Evolutionary conservation across 345 rosid genomes (phyloP).

Genomic region (Passiflora organensis): DNA sequence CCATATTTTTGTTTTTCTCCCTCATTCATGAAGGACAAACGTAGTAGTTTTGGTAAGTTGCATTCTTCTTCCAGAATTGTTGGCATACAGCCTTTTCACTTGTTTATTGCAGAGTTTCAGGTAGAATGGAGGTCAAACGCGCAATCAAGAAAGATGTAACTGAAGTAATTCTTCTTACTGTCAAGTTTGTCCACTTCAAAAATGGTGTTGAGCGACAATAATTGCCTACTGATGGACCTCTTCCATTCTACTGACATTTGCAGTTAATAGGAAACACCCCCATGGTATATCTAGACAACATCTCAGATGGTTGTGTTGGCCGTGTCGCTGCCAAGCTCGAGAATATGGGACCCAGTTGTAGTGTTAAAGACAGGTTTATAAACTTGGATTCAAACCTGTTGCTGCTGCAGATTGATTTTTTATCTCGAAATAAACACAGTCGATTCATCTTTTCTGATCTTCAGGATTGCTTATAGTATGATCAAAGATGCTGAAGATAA

Average conservation of each 20-base stretch:
- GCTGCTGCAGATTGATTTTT: not conserved
- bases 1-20: no score
- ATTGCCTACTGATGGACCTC: not conserved
- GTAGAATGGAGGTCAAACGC: slow-evolving; percentile 10
- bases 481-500: slow-evolving; percentile 81
- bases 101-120: not conserved
- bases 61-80: not conserved
- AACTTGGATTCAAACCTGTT: not conserved
- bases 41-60: not conserved
- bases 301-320: slow-evolving; percentile 68
- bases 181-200: not conserved
- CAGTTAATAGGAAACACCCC: slow-evolving; percentile 89
- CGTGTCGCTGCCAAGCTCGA: slow-evolving; percentile 85
- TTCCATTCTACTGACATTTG: not conserved
- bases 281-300: slow-evolving; percentile 64
- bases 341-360: slow-evolving; percentile 71
- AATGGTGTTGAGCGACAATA: not conserved
- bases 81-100: not conserved
- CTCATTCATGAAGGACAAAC: no score
- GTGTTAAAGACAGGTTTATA: slow-evolving; percentile 73
- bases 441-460: not conserved
- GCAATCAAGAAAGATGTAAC: slow-evolving; percentile 15
- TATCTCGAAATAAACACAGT: not conserved
- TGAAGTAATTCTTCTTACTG: slow-evolving; percentile 3
- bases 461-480: slow-evolving; percentile 47